phyloP scores from a whole-genome alignment of 1,284 basidiomycete species.

The Trichosporon inkin region DNA sequence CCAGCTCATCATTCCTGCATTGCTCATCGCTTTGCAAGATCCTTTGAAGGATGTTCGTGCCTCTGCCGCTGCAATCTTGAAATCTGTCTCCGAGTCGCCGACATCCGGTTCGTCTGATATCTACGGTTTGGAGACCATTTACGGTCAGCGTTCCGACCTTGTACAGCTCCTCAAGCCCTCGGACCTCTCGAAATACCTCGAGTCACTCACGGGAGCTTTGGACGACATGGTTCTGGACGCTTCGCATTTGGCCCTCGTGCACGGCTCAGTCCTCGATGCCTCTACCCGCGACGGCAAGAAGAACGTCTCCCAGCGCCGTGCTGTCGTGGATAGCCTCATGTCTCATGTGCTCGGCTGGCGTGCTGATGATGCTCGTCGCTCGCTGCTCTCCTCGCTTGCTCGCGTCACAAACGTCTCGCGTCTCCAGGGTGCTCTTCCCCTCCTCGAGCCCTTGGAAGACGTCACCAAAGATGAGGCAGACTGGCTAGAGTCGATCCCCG shows the following conservation, averaged over 20 bases:
- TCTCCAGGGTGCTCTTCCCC: conserved; percentile 60
- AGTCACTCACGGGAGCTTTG: conserved; percentile 55
- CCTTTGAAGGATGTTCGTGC: conserved; percentile 57
- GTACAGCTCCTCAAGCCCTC: conserved; percentile 74
- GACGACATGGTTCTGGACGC: conserved; percentile 69
- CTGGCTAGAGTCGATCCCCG: conserved; percentile 26
- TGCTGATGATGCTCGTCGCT: conserved; percentile 55
- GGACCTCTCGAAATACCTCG: conserved; percentile 67
- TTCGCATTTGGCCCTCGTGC: conserved; percentile 60
- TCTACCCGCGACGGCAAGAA: conserved; percentile 58
- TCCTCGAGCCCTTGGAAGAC: conserved; percentile 49
- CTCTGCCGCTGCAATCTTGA: conserved; percentile 63
- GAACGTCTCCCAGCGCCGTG: conserved; percentile 65
- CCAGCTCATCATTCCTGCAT: conserved; percentile 75
- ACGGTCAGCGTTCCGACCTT: conserved; percentile 63
- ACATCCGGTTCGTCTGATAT: conserved; percentile 53
- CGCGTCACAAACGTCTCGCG: conserved; percentile 64
- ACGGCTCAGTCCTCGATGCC: conserved; percentile 45
- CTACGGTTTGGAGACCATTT: conserved; percentile 78
- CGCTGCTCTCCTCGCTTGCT: conserved; percentile 60
- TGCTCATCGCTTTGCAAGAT: conserved; percentile 65
- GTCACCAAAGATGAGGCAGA: conserved; percentile 24
- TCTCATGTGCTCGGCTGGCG: conserved; percentile 72
- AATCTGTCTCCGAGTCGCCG: conserved; percentile 38
- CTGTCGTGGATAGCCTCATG: conserved; percentile 70